Percentiles rank a stretch among this genome's conserved stretches.
Conservation (phyloP, 2,329 filamentous ascomycete species). For the Aureobasidium sp. region DNA sequence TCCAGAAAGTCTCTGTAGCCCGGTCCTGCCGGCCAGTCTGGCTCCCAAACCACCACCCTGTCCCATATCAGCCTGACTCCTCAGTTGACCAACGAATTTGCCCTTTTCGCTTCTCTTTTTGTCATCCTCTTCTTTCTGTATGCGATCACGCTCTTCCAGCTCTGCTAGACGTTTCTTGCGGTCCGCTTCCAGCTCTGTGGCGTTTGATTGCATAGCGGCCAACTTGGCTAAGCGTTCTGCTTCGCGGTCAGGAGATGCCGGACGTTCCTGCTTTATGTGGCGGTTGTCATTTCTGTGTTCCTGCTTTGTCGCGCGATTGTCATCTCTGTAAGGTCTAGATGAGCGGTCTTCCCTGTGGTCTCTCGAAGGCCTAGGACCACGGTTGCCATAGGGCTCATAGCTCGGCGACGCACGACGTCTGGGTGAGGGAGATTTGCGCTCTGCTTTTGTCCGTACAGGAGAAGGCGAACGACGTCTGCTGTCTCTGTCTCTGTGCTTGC, state of each 20-base stretch:
- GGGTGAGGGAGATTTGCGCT: background rate
- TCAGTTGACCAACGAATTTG: slow-evolving; percentile 38
- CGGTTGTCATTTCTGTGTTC: no score
- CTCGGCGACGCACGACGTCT: slow-evolving; percentile 20
- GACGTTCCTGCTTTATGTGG: background rate
- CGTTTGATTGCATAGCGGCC: slow-evolving; percentile 46
- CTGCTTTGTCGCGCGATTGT: no score
- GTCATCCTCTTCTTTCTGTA: slow-evolving; percentile 73
- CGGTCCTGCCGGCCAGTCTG: slow-evolving; percentile 23
- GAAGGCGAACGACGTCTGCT: slow-evolving; percentile 24
- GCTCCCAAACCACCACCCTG: slow-evolving; percentile 20
- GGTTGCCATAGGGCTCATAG: slow-evolving; percentile 18
- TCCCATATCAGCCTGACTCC: slow-evolving; percentile 34
- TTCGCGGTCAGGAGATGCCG: slow-evolving; percentile 27
- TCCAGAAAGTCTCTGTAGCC: slow-evolving; percentile 21
- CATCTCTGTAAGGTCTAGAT: background rate
- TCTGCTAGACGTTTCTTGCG: slow-evolving; percentile 73
- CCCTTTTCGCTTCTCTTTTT: slow-evolving; percentile 39
- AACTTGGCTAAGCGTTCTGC: slow-evolving; percentile 41
- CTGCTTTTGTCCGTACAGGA: slow-evolving; percentile 22
- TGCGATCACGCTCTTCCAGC: slow-evolving; percentile 71
- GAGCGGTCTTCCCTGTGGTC: background rate
- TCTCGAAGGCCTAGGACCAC: background rate
- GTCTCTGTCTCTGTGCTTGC: slow-evolving; percentile 8
- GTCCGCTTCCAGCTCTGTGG: slow-evolving; percentile 72